Percentiles rank a stretch among this genome's conserved stretches.
phyloP scores from a whole-genome alignment of 129 eudicot species.

The Sambucus nigra region DNA sequence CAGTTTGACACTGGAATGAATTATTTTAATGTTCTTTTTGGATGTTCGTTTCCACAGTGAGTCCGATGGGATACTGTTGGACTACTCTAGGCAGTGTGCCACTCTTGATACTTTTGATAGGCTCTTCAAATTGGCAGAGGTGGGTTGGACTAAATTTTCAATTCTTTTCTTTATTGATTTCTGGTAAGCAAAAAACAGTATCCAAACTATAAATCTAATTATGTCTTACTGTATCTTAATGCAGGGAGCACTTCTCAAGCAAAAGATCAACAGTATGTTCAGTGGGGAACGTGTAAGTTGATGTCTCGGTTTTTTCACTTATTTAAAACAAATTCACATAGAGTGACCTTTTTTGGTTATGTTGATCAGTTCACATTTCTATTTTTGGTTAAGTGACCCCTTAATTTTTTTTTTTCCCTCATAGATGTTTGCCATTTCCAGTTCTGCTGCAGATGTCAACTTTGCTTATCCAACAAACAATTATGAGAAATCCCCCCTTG shows the following conservation, averaged over 20 bases:
- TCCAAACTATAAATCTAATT: not conserved
- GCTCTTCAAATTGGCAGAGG: constrained; percentile 79
- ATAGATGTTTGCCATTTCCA: too few relatives aligned
- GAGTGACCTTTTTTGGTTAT: not conserved
- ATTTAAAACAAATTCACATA: not conserved
- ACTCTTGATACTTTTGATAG: constrained; percentile 58
- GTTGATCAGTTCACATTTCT: not conserved
- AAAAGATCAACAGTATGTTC: constrained; percentile 74
- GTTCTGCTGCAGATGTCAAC: too few relatives aligned
- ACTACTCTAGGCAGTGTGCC: constrained; percentile 78
- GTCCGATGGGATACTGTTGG: constrained; percentile 68
- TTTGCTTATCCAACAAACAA: too few relatives aligned
- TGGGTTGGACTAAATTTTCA: constrained; percentile 9
- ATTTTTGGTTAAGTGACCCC: not conserved
- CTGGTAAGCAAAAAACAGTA: not conserved
- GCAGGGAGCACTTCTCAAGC: constrained; percentile 76
- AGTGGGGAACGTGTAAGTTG: constrained; percentile 82
- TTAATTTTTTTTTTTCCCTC: too few relatives aligned
- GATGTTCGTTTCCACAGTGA: constrained; percentile 37
- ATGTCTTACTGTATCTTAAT: constrained; percentile 5
- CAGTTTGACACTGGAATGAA: not conserved
- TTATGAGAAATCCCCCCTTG: too few relatives aligned
- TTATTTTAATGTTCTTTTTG: not conserved
- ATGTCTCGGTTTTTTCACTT: not conserved
- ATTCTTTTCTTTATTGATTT: not conserved